phyloP scores from a whole-genome alignment of 441 rosid species.

The Eutrema salsugineum region DNA sequence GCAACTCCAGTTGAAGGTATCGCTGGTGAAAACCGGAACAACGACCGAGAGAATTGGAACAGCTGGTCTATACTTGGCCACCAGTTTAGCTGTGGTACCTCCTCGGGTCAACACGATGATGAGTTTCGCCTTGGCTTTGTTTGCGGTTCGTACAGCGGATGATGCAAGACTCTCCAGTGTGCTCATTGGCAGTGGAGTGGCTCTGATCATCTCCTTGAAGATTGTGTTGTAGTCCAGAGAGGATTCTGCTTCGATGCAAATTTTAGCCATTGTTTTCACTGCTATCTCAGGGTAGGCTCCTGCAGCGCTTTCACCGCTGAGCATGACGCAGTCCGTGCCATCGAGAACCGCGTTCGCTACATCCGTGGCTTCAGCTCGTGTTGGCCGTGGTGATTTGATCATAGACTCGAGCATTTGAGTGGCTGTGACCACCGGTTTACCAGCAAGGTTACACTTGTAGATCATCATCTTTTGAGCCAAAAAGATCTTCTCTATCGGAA shows the following conservation, averaged over 20 bases:
- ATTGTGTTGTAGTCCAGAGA: conserved; percentile 15
- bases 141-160: conserved; percentile 15
- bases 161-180: conserved; percentile 20
- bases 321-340: conserved; percentile 43
- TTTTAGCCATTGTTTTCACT: conserved; percentile 16
- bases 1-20: conserved; percentile 15
- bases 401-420: conserved; percentile 69
- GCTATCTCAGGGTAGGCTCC: conserved; percentile 24
- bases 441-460: conserved; percentile 44
- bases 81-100: conserved; percentile 14
- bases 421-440: conserved; percentile 68
- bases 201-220: conserved; percentile 21
- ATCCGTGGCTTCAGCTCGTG: conserved; percentile 68
- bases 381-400: conserved; percentile 65
- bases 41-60: conserved; percentile 15
- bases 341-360: conserved; percentile 71
- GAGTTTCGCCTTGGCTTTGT: conserved; percentile 12
- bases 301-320: conserved; percentile 24
- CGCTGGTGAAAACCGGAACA: conserved; percentile 16
- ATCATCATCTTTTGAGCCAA: conserved; percentile 68
- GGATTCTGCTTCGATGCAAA: conserved; percentile 19
- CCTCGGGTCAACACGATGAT: conserved; percentile 18
- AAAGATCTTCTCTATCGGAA: conserved; percentile 67
- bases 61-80: conserved; percentile 22
- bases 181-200: conserved; percentile 24